These are phyloP conservation scores for Pseudopyrenochaeta lycopersici DNA, from an alignment of 2,329 filamentous ascomycete genomes.

Conservation along the genomic window DNA sequence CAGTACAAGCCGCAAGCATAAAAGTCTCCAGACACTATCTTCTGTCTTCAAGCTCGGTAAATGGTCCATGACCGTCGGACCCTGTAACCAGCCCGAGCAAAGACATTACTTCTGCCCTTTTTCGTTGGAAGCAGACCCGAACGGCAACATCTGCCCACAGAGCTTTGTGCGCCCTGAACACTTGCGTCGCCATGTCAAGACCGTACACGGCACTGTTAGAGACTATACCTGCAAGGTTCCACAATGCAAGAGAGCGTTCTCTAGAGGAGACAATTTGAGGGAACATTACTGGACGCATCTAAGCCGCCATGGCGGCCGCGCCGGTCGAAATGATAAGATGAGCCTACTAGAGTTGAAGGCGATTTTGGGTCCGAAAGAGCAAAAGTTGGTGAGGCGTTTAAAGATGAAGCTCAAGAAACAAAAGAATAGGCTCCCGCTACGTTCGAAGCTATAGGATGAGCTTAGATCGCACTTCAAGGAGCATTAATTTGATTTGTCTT, in stretches of 20 bases:
- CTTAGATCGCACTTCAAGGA: background rate
- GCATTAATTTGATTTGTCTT: background rate
- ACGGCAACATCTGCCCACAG: slow-evolving; percentile 5
- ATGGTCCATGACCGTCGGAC: slow-evolving; percentile 10
- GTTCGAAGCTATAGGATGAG: background rate
- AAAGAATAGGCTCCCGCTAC: background rate
- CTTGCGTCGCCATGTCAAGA: slow-evolving; percentile 30
- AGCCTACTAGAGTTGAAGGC: slow-evolving; percentile 19
- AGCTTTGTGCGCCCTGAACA: slow-evolving; percentile 31
- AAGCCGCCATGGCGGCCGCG: slow-evolving; percentile 19
- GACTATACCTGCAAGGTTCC: slow-evolving; percentile 22
- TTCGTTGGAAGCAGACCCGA: background rate
- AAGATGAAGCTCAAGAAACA: slow-evolving; percentile 14
- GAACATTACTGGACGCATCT: slow-evolving; percentile 40
- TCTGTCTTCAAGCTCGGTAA: slow-evolving; percentile 21
- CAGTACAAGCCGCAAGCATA: background rate
- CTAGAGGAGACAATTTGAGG: slow-evolving; percentile 32
- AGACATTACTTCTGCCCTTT: slow-evolving; percentile 19
- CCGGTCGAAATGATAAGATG: slow-evolving; percentile 29
- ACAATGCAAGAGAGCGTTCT: slow-evolving; percentile 19
- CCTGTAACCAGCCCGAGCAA: slow-evolving; percentile 4
- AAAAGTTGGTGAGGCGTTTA: slow-evolving; percentile 16
- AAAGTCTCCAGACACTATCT: background rate
- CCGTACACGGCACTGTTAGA: slow-evolving; percentile 17
- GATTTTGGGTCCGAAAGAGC: slow-evolving; percentile 26